Base-by-base conservation (phyloP, 164 flowering plant genomes). In the Echeveria elegans region DNA sequence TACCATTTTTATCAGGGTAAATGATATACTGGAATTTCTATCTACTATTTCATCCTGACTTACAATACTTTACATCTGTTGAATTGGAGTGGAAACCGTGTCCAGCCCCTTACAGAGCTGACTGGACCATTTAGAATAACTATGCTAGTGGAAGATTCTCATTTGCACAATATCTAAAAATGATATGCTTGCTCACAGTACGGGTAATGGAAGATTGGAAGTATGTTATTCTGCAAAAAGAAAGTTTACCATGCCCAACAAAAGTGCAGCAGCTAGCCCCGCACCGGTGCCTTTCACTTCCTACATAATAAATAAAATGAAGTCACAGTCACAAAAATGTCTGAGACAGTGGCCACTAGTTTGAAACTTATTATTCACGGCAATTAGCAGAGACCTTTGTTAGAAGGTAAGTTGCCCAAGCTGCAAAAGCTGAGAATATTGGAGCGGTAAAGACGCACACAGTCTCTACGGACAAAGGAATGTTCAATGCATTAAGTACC, bases 361-460 rank as follows among this genome's bases (percentile, higher is more conserved):
- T 19, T 61, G 40, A 45, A 66, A n/a, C 68, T 66, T 16, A 64
- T 7, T 1, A 38, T 64, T n/a, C 23, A 10, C 38, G 36, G 11
- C n/a, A 72, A 45, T 63, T 53, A 40, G 59, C 63, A 66, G 71
- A 66, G 71, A 95, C 97, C 99, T 92, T 92, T 34, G 99, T 92
- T 69, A 95, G 73, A 78, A 92, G 94, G 76, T 82, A 92, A 53
- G 97, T 86, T 23, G 99, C 97, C 99, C 99, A 95, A 69, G 99
- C 82, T 68, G 99, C 97, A 80, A 73, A 73, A 24, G 99, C 97
- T 34, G 99, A 95, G 79, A 92, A 95, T 69, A 89, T 72, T 30
- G 99, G 99, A 67, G 99, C 99, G 66, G 99, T 95, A 75, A 95
- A 95, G 9, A 95, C 99, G 78, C 97, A 95, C 52, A 95, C 97